Base-by-base conservation (phyloP, 768 basidiomycete genomes). In the Psilocybe subaeruginosa region DNA sequence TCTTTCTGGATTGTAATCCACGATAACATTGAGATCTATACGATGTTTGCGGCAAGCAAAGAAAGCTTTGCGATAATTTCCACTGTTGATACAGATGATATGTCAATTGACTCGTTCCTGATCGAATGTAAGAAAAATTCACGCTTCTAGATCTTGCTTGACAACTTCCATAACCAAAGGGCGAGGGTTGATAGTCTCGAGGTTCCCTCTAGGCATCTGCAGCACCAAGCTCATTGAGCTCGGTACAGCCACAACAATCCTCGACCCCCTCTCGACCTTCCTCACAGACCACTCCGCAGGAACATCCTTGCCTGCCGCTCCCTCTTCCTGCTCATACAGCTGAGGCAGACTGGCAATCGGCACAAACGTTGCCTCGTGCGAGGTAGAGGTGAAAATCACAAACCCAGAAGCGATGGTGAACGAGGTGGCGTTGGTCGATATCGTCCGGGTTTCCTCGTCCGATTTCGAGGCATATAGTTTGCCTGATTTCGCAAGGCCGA, bases 141-240 rank as follows among this genome's bases (percentile, higher is more conserved):
- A 94, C 95, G 74, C 77, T 39, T 90, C 81, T 5, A 98, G 77
- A 69, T 96, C 91, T 55, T 84, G 79, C 54, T 85, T 83, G 1
- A 99, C 89, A 4, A 93, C 89, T 58, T 89, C 84, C 80, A 97
- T 86, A 16, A 98, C 95, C 67, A 99, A 74, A 11, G 96, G 92
- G 46, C 97, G 81, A 3, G 97, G 97, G 68, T 91, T 93, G 56
- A 99, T 89, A 0, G 95, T 98, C 77, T 99, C 97, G 62, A 99
- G 70, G 74, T 99, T 99, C 0, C 97, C 97, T 65, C 97, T 79
- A 0, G 97, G 97, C 97, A 99, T 99, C 75, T 99, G 97, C 8
- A 99, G 77, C 0, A 99, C 92, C 35, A 99, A 74, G 66, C 84
- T 88, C 93, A 96, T 98, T 7, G 86, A 77, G 60, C 89, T 94